Base-by-base conservation (phyloP, 768 basidiomycete genomes). In the Tylopilus felleus region DNA sequence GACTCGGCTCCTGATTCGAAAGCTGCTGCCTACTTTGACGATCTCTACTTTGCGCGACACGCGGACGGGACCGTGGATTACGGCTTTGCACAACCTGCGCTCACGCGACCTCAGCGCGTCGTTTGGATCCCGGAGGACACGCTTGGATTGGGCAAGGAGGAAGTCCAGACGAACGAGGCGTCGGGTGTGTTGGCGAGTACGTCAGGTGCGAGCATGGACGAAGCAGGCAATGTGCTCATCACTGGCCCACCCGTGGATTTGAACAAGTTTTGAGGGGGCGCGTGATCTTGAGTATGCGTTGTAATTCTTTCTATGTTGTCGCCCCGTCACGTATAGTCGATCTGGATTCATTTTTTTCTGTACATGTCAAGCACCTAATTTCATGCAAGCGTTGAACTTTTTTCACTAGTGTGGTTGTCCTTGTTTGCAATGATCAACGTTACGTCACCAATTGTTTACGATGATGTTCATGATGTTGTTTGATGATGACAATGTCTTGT, bases 21-120 rank as follows among this genome's bases (percentile, higher is more conserved):
- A 44, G 22, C 52, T 3, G 49, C 50, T 19, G 45, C 45, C 19
- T 41, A 47, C 21, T 53, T 61, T 38, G 58, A 63, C 39, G 60
- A 67, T 48, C 31, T 59, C 19, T 44, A 55, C 39, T 69, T 70
- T 31, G 56, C 67, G 44, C 63, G 56, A 41, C 61, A 68, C 22
- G 38, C 50, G 2, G 68, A 70, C 19, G 69, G 65, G 9, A n/a
- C 17, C 44, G 51, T 67, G 56, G 66, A 81, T 47, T 84, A 84
- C 63, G 86, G 88, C 13, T 98, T 96, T 73, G 84, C 88, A 43
- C 96, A 96, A 62, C 96, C 96, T 16, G 93, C 93, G 8, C 78
- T 82, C 51, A 81, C 75, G 57, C 71, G 82, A 47, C 83, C 88
- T 44, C 90, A 93, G 71, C 78, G 85, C 57, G 76, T 83, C 5